phyloP scores from a whole-genome alignment of 305 asterid species.

The Euphrasia arctica region DNA sequence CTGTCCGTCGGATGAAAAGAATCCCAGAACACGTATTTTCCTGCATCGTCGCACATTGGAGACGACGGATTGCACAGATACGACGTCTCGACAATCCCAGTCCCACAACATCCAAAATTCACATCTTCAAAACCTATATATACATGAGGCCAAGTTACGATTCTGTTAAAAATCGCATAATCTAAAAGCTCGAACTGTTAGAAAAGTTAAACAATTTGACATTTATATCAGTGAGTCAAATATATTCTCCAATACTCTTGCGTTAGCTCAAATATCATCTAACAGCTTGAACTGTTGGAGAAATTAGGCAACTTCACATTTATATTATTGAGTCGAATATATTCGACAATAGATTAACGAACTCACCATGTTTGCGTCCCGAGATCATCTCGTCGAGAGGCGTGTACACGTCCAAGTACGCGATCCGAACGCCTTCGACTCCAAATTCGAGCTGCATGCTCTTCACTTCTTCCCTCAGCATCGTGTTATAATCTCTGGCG shows the following conservation, averaged over 20 bases:
- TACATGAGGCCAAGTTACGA: too few relatives aligned
- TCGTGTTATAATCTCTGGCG: conserved; percentile 47
- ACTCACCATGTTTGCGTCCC: conserved; percentile 45
- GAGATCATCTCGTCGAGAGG: conserved; percentile 43
- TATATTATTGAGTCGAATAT: not conserved
- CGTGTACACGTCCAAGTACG: conserved; percentile 39
- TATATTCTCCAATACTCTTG: too few relatives aligned
- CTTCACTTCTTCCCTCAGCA: conserved; percentile 41
- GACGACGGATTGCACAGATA: conserved; percentile 50
- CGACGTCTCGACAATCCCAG: conserved; percentile 58
- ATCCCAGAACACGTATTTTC: conserved; percentile 66
- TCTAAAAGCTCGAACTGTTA: too few relatives aligned
- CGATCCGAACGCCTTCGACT: conserved; percentile 35
- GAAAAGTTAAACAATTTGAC: too few relatives aligned
- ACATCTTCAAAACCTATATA: conserved; percentile 56
- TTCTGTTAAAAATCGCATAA: too few relatives aligned
- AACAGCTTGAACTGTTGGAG: too few relatives aligned
- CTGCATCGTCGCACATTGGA: conserved; percentile 44
- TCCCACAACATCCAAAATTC: conserved; percentile 68
- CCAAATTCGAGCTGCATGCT: conserved; percentile 22
- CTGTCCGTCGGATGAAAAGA: conserved; percentile 69
- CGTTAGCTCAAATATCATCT: too few relatives aligned
- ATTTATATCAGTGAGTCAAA: too few relatives aligned
- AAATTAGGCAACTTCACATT: too few relatives aligned
- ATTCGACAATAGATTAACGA: not conserved